A percentile compares a stretch with the other conserved stretches of the same genome.
phyloP scores from a whole-genome alignment of 2,329 filamentous ascomycete genomes.

The Fusarium staphyleae region DNA sequence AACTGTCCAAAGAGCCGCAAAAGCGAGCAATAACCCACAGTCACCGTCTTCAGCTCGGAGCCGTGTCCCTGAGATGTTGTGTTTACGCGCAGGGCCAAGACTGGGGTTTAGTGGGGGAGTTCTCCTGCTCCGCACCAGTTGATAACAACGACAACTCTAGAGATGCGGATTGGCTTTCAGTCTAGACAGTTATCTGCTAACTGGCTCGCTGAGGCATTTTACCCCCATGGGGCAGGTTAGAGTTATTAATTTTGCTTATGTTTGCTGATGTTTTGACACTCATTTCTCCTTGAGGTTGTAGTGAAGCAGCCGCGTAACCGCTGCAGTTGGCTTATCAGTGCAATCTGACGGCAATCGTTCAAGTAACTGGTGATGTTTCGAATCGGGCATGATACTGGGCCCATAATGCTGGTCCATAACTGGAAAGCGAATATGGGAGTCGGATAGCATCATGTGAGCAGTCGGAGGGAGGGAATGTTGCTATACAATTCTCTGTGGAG shows the following conservation, averaged over 20 bases:
- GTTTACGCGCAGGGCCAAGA: slow-evolving; percentile 3
- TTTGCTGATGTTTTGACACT: background rate
- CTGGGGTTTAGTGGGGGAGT: slow-evolving; percentile 6
- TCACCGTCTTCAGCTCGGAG: slow-evolving; percentile 10
- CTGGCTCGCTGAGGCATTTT: background rate
- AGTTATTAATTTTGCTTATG: background rate
- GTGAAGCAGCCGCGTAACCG: slow-evolving; percentile 2
- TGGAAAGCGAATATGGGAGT: background rate
- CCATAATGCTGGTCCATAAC: background rate
- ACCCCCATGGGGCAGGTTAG: slow-evolving; percentile 2
- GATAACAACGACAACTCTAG: background rate
- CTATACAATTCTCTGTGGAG: background rate
- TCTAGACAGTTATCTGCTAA: too few relatives aligned
- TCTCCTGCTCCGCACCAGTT: background rate
- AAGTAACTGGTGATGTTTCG: background rate
- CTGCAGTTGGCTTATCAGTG: background rate
- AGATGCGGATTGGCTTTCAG: too few relatives aligned
- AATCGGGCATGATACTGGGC: background rate
- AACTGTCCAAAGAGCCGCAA: background rate
- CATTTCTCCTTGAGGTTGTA: background rate
- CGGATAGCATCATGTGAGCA: background rate
- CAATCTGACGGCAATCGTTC: slow-evolving; percentile 7
- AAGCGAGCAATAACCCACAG: slow-evolving; percentile 21
- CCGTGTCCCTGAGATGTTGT: background rate
- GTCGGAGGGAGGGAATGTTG: too few relatives aligned